Base-by-base conservation (phyloP, 1,284 basidiomycete species). In the Ustilago trichophora region DNA sequence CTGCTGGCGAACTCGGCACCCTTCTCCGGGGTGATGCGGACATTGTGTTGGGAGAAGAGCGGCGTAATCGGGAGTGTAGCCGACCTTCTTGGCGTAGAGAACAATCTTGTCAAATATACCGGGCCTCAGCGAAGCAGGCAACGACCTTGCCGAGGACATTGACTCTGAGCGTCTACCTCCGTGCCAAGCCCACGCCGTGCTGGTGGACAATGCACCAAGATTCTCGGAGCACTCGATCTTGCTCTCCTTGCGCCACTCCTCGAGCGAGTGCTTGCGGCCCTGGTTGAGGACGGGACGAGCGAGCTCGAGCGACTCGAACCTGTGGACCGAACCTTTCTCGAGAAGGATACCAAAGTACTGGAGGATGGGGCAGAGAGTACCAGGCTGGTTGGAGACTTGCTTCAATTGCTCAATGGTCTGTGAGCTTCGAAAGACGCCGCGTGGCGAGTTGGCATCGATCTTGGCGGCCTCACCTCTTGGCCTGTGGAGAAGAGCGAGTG, bases 201-300 rank as follows among this genome's bases (percentile, higher is more conserved):
- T 90, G 84, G 46, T 96, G 90, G 52, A 98, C 96, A 68, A 98
- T 91, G 82, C 96, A 59, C 96, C 96, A 16, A 99, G 89, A 83
- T 99, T 94, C 83, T 98, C 96, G 78, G 90, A 93, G 85, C 96
- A 98, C 64, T 96, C 95, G 68, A 99, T 89, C 88, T 98, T 99
- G 85, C 97, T 97, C 86, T 98, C 96, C 85, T 99, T 99, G 71
- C 98, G 85, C 96, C 96, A 99, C 82, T 98, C 98, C 85, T 99
- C 96, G 22, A 99, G 86, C 38, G 98, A 85, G 80, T 98, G 93
- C 84, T 99, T 98, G 80, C 94, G 89, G 50, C 93, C 93, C 85
- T 99, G 96, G 75, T 92, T 90, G 44, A 99, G 85, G 12, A 99
- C 96, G 19, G 96, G 96, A 47, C 93, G 89, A 0, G 96, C 95